Base-by-base conservation (phyloP, 2,329 filamentous ascomycete genomes). In the Talaromyces sp. region DNA sequence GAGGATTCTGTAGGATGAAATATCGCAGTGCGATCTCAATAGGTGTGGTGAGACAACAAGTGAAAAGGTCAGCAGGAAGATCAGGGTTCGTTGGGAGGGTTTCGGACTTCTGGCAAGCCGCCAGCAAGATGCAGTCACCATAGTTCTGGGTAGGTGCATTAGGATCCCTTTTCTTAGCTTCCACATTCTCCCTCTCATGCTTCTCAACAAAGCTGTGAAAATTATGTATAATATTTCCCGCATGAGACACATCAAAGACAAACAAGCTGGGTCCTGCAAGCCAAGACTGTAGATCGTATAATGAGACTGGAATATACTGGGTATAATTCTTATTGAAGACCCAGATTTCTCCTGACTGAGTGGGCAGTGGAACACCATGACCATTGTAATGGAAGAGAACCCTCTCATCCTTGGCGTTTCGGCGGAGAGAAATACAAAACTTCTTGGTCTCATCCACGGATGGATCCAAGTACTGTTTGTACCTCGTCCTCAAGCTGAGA, bases 281-380 rank as follows among this genome's bases (percentile, higher is more conserved):
- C 95, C 95, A 99, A 66, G 91, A 90, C 78, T 98, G 94, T 53
- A 99, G 81, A 75, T 99, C 95, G 73, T 96, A 97, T 8, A 99
- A 82, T 0, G 94, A 97, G 51, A 99, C 91, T 0, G 95, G 95
- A 49, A 99, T 99, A 75, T 99, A 99, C 78, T 99, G 95, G 0
- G 95, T 99, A 76, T 97, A 99, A 70, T 92, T 98, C 72, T 95
- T 94, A 79, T 99, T 99, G 78, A 99, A 99, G 5, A 98, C 96
- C 95, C 95, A 99, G 22, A 99, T 96, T 77, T 99, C 95, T 15
- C 95, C 95, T 4, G 94, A 97, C 2, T 91, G 88, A 0, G 95
- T 99, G 2, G 95, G 95, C 73, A 97, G 92, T 1, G 95, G 95
- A 11, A 99, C 95, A 56, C 95, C 95, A 77, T 99, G 95, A 17